Evolutionary conservation across 305 asterid genomes (phyloP).

Genomic region (Fraxinus greggii): DNA sequence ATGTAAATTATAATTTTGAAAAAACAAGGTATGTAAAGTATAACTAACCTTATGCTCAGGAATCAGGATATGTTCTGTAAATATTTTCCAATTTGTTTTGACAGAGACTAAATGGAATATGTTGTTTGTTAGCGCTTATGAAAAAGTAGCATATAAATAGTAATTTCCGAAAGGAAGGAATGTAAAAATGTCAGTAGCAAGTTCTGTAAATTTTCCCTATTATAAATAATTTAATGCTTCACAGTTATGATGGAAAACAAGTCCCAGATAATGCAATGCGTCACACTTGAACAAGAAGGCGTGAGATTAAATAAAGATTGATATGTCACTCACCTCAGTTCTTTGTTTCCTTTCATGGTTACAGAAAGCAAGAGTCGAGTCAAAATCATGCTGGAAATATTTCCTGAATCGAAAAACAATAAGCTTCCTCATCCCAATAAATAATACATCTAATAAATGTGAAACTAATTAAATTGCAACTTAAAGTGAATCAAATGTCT

Average conservation of each 20-base stretch:
- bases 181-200: not conserved
- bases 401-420: constrained; percentile 48
- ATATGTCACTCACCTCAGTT: constrained; percentile 57
- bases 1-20: not conserved
- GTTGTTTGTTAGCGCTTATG: not conserved
- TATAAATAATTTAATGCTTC: not conserved
- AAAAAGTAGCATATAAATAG: not conserved
- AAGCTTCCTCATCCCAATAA: not conserved
- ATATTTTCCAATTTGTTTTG: not conserved
- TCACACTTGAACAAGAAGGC: not conserved
- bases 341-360: constrained; percentile 90
- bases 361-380: constrained; percentile 78
- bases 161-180: not conserved
- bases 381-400: constrained; percentile 85
- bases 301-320: not conserved
- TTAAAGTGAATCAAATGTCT: not conserved
- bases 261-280: not conserved
- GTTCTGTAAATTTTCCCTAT: not conserved
- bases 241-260: not conserved
- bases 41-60: not conserved
- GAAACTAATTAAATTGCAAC: not conserved
- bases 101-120: not conserved
- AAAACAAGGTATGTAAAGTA: not conserved
- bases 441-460: not conserved
- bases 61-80: not conserved